Evolutionary conservation across 106 monocot genomes (phyloP).

Genomic region (Acorus gramineus): DNA sequence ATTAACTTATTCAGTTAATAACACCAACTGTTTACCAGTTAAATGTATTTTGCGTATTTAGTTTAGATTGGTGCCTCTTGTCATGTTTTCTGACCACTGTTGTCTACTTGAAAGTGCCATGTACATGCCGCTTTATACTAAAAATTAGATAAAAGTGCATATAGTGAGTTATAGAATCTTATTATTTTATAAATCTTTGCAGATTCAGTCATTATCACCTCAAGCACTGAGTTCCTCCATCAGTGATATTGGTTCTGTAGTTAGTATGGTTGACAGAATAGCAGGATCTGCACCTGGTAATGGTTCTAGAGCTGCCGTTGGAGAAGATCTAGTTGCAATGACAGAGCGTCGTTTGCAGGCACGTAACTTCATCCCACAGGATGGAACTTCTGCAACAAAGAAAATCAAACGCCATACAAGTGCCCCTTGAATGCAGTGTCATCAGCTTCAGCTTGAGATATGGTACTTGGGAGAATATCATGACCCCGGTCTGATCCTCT

Average conservation of each 20-base stretch:
- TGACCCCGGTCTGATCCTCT: too few species aligned
- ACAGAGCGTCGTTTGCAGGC: constrained; percentile 24
- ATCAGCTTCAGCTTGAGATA: not conserved
- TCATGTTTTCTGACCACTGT: too few species aligned
- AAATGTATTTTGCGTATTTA: too few species aligned
- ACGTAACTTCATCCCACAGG: constrained; percentile 21
- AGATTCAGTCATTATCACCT: constrained; percentile 16
- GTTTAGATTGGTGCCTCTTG: too few species aligned
- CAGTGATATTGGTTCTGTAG: constrained; percentile 25
- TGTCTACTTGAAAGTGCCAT: too few species aligned
- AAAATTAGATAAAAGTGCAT: too few species aligned
- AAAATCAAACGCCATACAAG: constrained; percentile 20
- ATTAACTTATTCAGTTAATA: too few species aligned
- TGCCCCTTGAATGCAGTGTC: constrained; percentile 14
- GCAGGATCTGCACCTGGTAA: constrained; percentile 21
- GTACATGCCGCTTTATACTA: too few species aligned
- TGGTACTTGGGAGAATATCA: too few species aligned
- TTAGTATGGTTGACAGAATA: constrained; percentile 18
- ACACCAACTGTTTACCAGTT: too few species aligned
- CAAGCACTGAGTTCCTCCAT: constrained; percentile 10
- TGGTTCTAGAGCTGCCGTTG: constrained; percentile 19
- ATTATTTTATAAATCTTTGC: not conserved
- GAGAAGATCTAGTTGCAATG: constrained; percentile 24
- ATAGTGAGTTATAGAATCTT: not conserved
- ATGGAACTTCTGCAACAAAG: constrained; percentile 10